Evolutionary conservation across 306 rosid genomes (phyloP).

Genomic region (Albizia julibrissin): DNA sequence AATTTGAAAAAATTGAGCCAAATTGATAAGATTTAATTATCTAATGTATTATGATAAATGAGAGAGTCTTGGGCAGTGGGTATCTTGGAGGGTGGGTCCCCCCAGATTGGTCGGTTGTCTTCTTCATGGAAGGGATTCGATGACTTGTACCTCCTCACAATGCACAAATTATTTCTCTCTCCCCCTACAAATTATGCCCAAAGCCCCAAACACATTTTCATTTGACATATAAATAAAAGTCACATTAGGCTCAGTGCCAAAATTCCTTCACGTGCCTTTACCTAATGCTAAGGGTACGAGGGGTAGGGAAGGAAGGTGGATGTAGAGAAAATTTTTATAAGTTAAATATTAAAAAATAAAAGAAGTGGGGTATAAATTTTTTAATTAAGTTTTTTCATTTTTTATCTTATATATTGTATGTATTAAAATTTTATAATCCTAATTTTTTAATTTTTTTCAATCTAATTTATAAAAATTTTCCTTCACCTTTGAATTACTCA

Average conservation of each 20-base stretch:
- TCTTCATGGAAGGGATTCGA: slow-evolving; percentile 50
- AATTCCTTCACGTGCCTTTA: neutral
- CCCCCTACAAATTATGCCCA: no score
- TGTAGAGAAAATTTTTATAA: no score
- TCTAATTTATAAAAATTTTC: no score
- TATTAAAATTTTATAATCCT: no score
- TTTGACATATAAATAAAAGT: neutral
- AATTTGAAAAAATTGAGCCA: slow-evolving; percentile 23
- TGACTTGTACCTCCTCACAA: neutral
- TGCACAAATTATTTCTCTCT: neutral
- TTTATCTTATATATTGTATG: no score
- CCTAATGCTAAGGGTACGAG: no score
- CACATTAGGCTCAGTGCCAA: neutral
- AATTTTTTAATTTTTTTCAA: no score
- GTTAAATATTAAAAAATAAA: no score
- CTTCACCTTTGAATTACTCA: no score
- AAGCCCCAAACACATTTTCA: neutral
- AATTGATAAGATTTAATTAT: slow-evolving; percentile 18
- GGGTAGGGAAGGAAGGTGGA: no score
- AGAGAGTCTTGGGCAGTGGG: slow-evolving; percentile 25
- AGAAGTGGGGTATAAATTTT: no score
- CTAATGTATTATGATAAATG: neutral
- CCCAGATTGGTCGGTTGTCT: slow-evolving; percentile 59
- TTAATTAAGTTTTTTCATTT: no score
- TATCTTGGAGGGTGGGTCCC: slow-evolving; percentile 41